Base-by-base conservation (phyloP, 2,329 filamentous ascomycete genomes). In the Mariannaea elegans region DNA sequence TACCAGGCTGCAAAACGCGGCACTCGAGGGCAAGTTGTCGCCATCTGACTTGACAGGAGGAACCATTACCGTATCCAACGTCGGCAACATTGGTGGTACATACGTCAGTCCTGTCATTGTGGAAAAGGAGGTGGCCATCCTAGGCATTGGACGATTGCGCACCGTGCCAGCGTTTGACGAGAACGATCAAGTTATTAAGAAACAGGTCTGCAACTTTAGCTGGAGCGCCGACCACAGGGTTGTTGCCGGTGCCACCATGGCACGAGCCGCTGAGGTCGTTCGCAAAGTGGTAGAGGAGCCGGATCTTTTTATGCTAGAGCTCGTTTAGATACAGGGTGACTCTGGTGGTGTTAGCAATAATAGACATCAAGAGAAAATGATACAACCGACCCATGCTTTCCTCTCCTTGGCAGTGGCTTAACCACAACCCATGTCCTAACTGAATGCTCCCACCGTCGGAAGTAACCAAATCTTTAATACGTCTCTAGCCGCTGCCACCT, bases 161-260 rank as follows among this genome's bases (percentile, higher is more conserved):
- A 85, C 87, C 1, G 85, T 97, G 29, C 95, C 95, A 10, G 90
- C 92, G 3, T 98, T 98, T 76, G 84, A 81, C 56, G 82, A 82
- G 48, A 71, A 78, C 65, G 75, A 85, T 76, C 73, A 77, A 27
- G 81, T 98, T 12, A 83, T 94, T 12, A 88, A 87, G 77, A 91
- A 88, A 75, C 90, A 96, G 71, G 85, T 96, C 62, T 90, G 90
- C 74, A 93, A 96, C 73, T 93, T 98, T 69, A 98, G 94, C 78
- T 98, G 94, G 94, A 94, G 92, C 75, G 94, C 94, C 6, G 94
- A 98, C 77, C 95, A 99, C 77, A 84, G 95, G 18, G 91, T 98
- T 53, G 88, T 98, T 45, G 95, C 99, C 77, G 95, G 95, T 2
- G 94, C 94, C 45, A 97, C 94, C 61, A 93, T 97, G 86, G 95